These are phyloP conservation scores for Panellus pusillus DNA, from an alignment of 768 basidiomycete genomes.

Conservation along the genomic window DNA sequence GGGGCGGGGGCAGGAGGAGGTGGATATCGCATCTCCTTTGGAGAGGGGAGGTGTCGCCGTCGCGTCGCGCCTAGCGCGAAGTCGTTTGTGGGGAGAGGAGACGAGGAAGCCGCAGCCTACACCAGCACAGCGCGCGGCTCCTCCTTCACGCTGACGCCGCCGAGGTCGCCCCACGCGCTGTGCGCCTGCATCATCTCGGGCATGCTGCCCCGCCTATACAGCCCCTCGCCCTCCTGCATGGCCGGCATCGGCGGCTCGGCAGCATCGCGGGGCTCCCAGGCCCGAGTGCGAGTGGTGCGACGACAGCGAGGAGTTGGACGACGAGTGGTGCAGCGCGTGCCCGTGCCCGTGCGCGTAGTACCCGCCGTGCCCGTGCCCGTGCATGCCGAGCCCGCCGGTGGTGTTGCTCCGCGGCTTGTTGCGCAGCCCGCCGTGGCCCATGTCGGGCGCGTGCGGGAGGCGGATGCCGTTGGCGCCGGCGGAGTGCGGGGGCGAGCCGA, in stretches of 20 bases:
- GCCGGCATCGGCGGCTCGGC: not conserved
- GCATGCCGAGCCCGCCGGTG: constrained; percentile 13
- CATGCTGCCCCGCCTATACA: constrained; percentile 12
- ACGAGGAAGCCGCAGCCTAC: not conserved
- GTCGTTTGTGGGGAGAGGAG: not conserved
- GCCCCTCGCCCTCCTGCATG: not conserved
- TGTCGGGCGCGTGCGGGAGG: constrained; percentile 70
- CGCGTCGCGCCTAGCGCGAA: not conserved
- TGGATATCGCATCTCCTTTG: not conserved
- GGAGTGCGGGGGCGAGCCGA: constrained; percentile 1
- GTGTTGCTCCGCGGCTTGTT: constrained; percentile 23
- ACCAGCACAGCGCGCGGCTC: constrained; percentile 15
- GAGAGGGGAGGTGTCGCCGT: not conserved
- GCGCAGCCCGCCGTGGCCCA: not conserved
- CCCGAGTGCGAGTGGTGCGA: not conserved
- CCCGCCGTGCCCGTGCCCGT: not conserved
- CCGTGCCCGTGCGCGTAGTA: not conserved
- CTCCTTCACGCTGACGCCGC: constrained; percentile 17
- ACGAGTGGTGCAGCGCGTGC: constrained; percentile 3
- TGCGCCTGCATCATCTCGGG: constrained; percentile 4
- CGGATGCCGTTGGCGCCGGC: constrained; percentile 59
- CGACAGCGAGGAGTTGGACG: not conserved
- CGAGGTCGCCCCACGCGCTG: not conserved
- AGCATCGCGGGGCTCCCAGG: not conserved
- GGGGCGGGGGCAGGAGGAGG: not conserved